These are phyloP conservation scores for Didymella arachidicola DNA, from an alignment of 2,329 filamentous ascomycete species.

Conservation along the genomic window DNA sequence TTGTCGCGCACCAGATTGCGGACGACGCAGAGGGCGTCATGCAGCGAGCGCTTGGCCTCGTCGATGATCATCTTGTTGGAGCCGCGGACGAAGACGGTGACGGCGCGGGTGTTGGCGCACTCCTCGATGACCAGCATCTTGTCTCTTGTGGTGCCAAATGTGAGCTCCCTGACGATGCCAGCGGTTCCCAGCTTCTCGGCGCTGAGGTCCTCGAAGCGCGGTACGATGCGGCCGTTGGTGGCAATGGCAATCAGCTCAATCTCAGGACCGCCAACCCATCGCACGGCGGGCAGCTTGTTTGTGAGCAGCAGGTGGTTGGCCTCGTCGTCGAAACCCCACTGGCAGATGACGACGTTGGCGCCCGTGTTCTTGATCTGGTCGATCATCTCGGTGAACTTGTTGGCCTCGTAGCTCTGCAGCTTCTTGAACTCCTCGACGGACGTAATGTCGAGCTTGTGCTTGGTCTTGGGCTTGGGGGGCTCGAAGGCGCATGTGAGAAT, in stretches of 20 bases:
- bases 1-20: conserved; percentile 96
- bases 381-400: conserved; percentile 99
- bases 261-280: conserved; percentile 98
- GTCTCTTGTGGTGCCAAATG: conserved; percentile 94
- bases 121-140: conserved; percentile 99
- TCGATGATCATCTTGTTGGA: conserved; percentile 99
- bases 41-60: conserved; percentile 95
- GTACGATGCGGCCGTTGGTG: conserved; percentile 96
- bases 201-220: conserved; percentile 92
- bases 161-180: conserved; percentile 91
- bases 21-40: conserved; percentile 97
- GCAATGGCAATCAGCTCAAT: conserved; percentile 99
- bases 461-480: conserved; percentile 98
- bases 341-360: conserved; percentile 96
- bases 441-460: conserved; percentile 98
- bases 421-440: conserved; percentile 98
- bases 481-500: conserved; percentile 98
- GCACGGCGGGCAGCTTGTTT: conserved; percentile 92
- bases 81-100: conserved; percentile 94
- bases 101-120: conserved; percentile 95
- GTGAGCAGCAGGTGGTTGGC: conserved; percentile 96
- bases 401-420: conserved; percentile 91
- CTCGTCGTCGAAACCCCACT: conserved; percentile 99
- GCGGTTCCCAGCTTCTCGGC: conserved; percentile 89
- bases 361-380: conserved; percentile 97